phyloP scores from a whole-genome alignment of 2,329 filamentous ascomycete genomes.

The Stachybotrys chartarum region DNA sequence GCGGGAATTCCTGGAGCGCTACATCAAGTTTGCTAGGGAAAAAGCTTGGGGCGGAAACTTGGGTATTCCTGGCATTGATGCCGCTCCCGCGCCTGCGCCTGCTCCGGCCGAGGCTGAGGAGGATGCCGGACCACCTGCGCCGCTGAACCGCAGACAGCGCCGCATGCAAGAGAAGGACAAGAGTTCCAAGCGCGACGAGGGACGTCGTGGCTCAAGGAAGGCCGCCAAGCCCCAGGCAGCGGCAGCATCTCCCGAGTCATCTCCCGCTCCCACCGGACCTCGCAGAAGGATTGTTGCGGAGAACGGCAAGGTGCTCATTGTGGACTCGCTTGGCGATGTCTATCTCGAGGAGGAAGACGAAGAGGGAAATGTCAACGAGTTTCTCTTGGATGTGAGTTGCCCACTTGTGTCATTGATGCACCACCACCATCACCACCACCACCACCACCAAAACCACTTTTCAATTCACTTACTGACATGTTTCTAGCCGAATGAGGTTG shows the following conservation, averaged over 20 bases:
- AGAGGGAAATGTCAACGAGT: slow-evolving; percentile 77
- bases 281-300: slow-evolving; percentile 86
- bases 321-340: slow-evolving; percentile 86
- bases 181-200: slow-evolving; percentile 65
- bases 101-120: slow-evolving; percentile 39
- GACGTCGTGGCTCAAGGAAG: slow-evolving; percentile 45
- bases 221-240: slow-evolving; percentile 28
- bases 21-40: slow-evolving; percentile 81
- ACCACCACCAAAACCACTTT: too few relatives aligned
- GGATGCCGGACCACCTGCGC: slow-evolving; percentile 43
- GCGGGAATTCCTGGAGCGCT: slow-evolving; percentile 82
- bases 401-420: neutral
- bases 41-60: slow-evolving; percentile 85
- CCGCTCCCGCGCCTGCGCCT: slow-evolving; percentile 32
- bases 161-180: slow-evolving; percentile 83
- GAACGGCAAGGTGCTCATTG: slow-evolving; percentile 91
- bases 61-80: slow-evolving; percentile 61
- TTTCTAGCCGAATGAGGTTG: slow-evolving; percentile 67
- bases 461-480: slow-evolving; percentile 11
- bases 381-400: slow-evolving; percentile 73
- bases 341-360: slow-evolving; percentile 90
- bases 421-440: neutral
- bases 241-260: slow-evolving; percentile 33
- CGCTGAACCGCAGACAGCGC: slow-evolving; percentile 77
- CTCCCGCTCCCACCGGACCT: slow-evolving; percentile 60